phyloP scores from a whole-genome alignment of 768 basidiomycete genomes.

The Leccinellum rugosiceps region DNA sequence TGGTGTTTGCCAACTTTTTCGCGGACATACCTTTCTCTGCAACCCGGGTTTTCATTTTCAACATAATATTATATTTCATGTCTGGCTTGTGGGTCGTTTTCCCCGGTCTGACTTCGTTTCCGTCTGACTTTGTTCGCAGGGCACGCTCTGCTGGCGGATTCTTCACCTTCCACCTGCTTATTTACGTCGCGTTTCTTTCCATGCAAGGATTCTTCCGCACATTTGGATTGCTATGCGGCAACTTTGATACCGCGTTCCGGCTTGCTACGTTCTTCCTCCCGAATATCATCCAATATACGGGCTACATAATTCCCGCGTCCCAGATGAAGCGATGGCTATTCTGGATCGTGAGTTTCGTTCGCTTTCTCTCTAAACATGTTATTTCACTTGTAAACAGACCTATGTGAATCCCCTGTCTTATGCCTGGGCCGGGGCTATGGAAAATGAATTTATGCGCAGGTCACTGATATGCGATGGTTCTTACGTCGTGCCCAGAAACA shows the following conservation, averaged over 20 bases:
- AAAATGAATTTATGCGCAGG: conserved; percentile 81
- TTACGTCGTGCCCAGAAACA: conserved; percentile 65
- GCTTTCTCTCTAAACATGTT: neutral
- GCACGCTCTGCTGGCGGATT: conserved; percentile 39
- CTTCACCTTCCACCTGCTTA: conserved; percentile 64
- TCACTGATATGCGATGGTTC: conserved; percentile 61
- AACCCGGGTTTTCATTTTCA: conserved; percentile 52
- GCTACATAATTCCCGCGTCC: conserved; percentile 64
- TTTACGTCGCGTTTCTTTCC: conserved; percentile 59
- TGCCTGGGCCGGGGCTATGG: conserved; percentile 74
- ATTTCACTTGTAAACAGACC: conserved; percentile 38
- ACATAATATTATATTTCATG: conserved; percentile 71
- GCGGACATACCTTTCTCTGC: conserved; percentile 71
- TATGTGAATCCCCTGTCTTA: conserved; percentile 80
- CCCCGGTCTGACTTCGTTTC: conserved; percentile 13
- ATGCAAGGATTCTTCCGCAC: conserved; percentile 88
- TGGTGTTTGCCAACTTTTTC: conserved; percentile 63
- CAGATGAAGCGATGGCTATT: conserved; percentile 81
- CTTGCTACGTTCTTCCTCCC: conserved; percentile 69
- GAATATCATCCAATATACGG: conserved; percentile 69
- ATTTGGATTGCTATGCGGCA: conserved; percentile 54
- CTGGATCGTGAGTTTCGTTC: conserved; percentile 62
- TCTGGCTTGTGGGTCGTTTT: conserved; percentile 42
- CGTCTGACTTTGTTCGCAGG: conserved; percentile 12
- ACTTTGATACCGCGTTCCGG: conserved; percentile 53